phyloP scores from a whole-genome alignment of 495 filamentous ascomycete species.

The Opeltia flavorubescens region DNA sequence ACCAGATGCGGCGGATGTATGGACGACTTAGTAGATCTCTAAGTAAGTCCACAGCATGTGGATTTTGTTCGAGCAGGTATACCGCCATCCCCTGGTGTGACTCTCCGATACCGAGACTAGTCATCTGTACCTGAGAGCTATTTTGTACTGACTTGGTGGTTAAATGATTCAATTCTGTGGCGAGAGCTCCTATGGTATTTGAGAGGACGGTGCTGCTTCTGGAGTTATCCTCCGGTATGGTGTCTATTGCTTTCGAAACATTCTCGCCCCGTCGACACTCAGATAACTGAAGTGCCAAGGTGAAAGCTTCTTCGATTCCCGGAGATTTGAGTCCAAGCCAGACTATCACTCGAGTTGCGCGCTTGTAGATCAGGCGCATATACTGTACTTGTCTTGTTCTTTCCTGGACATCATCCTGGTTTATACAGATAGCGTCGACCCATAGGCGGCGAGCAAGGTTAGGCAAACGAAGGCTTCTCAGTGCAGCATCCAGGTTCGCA shows the following conservation, averaged over 20 bases:
- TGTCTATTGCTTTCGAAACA: no score
- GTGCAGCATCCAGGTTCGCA: neutral
- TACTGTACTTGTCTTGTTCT: constrained; percentile 10
- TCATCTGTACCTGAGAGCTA: neutral
- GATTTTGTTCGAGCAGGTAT: neutral
- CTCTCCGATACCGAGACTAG: neutral
- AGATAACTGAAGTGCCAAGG: neutral
- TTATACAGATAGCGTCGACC: no score
- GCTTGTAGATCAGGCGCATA: constrained; percentile 11
- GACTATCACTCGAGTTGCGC: neutral
- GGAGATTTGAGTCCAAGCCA: constrained; percentile 2
- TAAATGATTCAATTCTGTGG: neutral
- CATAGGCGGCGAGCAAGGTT: neutral
- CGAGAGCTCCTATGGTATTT: no score
- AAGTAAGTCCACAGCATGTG: neutral
- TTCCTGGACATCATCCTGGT: constrained; percentile 10
- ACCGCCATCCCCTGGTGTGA: neutral
- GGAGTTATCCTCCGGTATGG: no score
- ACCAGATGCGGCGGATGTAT: constrained; percentile 10
- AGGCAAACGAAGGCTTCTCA: neutral
- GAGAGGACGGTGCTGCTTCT: no score
- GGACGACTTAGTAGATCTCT: neutral
- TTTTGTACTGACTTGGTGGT: neutral
- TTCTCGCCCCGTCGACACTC: no score
- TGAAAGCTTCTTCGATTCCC: neutral